Base-by-base conservation (phyloP, 2,329 filamentous ascomycete genomes). In the Sordariomycetes sp. region DNA sequence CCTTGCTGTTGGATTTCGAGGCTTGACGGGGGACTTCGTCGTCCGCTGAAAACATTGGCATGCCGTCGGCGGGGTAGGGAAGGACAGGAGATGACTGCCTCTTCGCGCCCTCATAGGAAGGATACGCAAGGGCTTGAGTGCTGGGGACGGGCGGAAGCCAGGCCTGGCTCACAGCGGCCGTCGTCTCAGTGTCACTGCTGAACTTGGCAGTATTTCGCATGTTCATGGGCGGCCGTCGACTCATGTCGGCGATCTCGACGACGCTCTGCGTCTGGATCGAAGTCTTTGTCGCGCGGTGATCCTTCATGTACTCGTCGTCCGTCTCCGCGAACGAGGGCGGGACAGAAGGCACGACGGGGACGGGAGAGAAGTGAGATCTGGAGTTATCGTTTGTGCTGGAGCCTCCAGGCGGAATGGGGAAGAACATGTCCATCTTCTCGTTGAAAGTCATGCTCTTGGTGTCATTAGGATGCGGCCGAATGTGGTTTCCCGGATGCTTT, bases 361-460 rank as follows among this genome's bases (percentile, higher is more conserved):
- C 71, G 2, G 73, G 56, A 3, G 56, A 58, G n/a, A 53, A 46
- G 8, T 25, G 34, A 2, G 34, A 40, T 16, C 34, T 48, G 16
- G 53, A 40, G n/a, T 34, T 51, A 16, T 20, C 53, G 53, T 25
- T 32, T 4, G 28, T 32, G 28, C 28, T 32, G 28, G 28, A 37
- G 32, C 52, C 54, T 5, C 59, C 64, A 1, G 74, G 67, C 8
- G 68, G 53, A 2, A 51, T 65, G 3, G 76, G 71, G 61, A 80
- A 81, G 25, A 83, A 67, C 5, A 81, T 66, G 1, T 72, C 69
- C 70, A 83, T 79, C 65, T 82, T 83, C 63, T 83, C 80, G 56
- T 82, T 72, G 60, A 81, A 76, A 0, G 78, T 81, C 80, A 82
- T 83, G 64, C 78, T 82, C 66, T 76, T 77, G 3, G 78, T 81